phyloP scores from a whole-genome alignment of 1,284 basidiomycete genomes.

The Boletellus deceptivus region DNA sequence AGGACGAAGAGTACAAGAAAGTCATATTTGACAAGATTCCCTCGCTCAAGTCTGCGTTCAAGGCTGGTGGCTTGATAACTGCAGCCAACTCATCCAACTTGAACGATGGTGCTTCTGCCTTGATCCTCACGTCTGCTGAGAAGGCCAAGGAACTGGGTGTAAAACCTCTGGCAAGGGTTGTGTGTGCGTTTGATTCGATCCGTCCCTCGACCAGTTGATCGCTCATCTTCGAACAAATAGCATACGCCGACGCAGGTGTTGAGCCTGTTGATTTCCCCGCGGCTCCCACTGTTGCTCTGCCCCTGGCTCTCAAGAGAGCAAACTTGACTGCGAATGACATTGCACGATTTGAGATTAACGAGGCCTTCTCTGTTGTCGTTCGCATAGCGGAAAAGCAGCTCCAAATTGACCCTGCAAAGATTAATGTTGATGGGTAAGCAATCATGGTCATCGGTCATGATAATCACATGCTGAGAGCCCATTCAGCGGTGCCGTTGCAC shows the following conservation, averaged over 20 bases:
- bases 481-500: conserved; percentile 83
- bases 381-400: conserved; percentile 90
- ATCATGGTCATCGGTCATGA: conserved; percentile 3
- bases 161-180: conserved; percentile 87
- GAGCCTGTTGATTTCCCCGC: conserved; percentile 97
- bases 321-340: conserved; percentile 85
- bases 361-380: conserved; percentile 96
- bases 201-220: conserved; percentile 3
- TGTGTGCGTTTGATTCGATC: conserved; percentile 58
- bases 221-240: conserved; percentile 42
- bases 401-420: conserved; percentile 80
- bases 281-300: conserved; percentile 91
- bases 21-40: conserved; percentile 93
- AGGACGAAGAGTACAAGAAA: conserved; percentile 98
- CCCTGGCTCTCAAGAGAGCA: conserved; percentile 85
- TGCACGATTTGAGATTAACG: conserved; percentile 94
- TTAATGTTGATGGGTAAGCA: conserved; percentile 86
- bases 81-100: conserved; percentile 95
- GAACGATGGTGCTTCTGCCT: conserved; percentile 96
- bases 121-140: conserved; percentile 90
- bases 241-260: conserved; percentile 95
- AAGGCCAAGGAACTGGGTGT: conserved; percentile 87
- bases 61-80: conserved; percentile 87
- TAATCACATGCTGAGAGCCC: conserved; percentile 14
- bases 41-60: conserved; percentile 85